Base-by-base conservation (phyloP, 805 yeast species). In the Barnettozyma siamensis region DNA sequence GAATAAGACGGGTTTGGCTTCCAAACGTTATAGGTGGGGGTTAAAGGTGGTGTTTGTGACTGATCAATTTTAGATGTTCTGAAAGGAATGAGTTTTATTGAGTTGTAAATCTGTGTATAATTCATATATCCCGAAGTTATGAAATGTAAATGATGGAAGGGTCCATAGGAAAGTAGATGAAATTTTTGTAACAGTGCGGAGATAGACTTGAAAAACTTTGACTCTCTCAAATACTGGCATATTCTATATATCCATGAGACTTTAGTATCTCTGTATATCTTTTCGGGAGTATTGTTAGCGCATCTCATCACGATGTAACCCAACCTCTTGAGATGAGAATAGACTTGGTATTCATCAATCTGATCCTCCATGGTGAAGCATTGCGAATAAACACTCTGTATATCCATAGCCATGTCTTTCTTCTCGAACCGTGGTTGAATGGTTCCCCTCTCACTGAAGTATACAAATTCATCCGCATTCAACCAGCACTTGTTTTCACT, bases 371-470 rank as follows among this genome's bases (percentile, higher is more conserved):
- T 51, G 19, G 50, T 48, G 35, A 81, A 66, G 12, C 76, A 68
- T 15, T 72, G 57, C 0, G 81, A 58, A 58, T 87, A 85, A 7
- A 83, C 66, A 37, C 76, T 80, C 47, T 84, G 82, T 21, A 88
- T 59, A 37, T 81, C 72, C 54, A 88, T 54, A 4, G 75, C 67
- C 2, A 61, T 49, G 20, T 60, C 66, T 6, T 62, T 49, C 7
- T 50, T 55, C 3, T 52, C 54, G 13, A 39, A 42, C 48, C 51
- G 69, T 18, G 76, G 72, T 26, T 69, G 64, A 50, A 76, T 59
- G 3, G 80, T 70, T 2, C 97, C 97, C 55, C 98, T 67, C 57
- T 89, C 96, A 2, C 81, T 75, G 41, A 89, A 63, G 58, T 88
- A 89, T 1, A 88, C 64, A 7, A 80, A 72, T 52, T 89, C 98